Evolutionary conservation across 2,329 filamentous ascomycete genomes (phyloP).

Genomic region (Neopestalotiopsis rosae): DNA sequence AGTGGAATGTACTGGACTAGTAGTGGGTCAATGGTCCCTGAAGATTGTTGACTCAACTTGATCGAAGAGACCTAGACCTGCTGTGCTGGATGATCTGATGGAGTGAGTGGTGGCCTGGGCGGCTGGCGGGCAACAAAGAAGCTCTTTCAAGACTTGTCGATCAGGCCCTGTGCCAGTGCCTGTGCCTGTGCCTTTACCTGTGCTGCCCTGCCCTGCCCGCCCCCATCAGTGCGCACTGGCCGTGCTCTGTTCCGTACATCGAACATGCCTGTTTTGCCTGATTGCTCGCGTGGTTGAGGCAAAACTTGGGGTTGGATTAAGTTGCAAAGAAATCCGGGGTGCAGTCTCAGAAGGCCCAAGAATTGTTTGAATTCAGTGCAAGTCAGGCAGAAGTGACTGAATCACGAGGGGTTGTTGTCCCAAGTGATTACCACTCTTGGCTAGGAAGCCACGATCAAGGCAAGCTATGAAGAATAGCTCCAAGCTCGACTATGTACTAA

Average conservation of each 20-base stretch:
- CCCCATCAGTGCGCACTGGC: no score
- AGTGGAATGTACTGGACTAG: neutral
- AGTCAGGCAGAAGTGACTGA: constrained; percentile 6
- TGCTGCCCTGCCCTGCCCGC: neutral
- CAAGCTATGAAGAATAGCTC: neutral
- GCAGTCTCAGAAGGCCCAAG: no score
- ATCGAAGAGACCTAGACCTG: neutral
- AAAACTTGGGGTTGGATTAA: constrained; percentile 5
- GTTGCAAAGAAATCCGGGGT: constrained; percentile 27
- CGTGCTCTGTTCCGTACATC: neutral
- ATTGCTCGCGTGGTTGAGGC: neutral
- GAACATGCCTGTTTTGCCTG: neutral
- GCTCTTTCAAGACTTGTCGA: no score
- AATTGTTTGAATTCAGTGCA: constrained; percentile 21
- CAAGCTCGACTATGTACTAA: neutral
- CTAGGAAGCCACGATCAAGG: neutral
- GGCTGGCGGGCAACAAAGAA: no score
- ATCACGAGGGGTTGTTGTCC: neutral
- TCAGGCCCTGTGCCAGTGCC: neutral
- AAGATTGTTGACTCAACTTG: neutral
- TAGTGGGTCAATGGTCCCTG: neutral
- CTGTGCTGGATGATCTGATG: neutral
- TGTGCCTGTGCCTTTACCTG: neutral
- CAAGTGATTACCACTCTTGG: neutral
- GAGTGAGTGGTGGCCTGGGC: no score